Evolutionary conservation across 164 flowering plant genomes (phyloP), one percentile per base, ranked within the genome.

Genomic region (Nymphaea thermarum): DNA sequence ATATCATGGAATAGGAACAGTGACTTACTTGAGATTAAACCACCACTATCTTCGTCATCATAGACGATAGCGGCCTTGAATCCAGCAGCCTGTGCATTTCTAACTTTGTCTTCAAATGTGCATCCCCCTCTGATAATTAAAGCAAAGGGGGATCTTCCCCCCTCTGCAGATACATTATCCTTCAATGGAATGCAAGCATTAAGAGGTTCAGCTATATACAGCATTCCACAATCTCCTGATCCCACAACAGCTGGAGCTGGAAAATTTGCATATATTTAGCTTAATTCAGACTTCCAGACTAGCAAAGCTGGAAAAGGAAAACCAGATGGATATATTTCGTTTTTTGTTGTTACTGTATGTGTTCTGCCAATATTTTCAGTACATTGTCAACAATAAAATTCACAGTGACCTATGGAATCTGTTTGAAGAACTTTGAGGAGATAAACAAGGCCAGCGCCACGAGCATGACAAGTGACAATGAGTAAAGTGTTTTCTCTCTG

Each of bases 81-180:
- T 3, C 98, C 97, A 2, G 91, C 96, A 66, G 65, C 77, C 71
- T 95, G 99, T 2, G 94, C 99, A 70, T 71, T 83, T 77, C 88
- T 82, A 70, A 90, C 93, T 82, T 95, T 95, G 4, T 86, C 91
- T 67, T 92, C 96, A 70, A 92, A 92, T 75, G 91, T 82, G 75
- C 99, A 95, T 43, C 84, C 88, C 69, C 97, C 98, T 77, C 98
- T 87, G 47, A 83, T 70, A 5, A 89, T 86, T 86, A 95, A 77
- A 62, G 71, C 91, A 74, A 85, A 87, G 1, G 87, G 83, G 5
- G 83, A 74, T 45, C 65, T 75, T 6, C 25, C 43, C 55, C 77
- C 78, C 2, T 70, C 68, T 1, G 73, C 61, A 43, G 68, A 75
- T 45, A 80, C 66, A 64, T 71, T 71, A 78, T 84, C 85, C 7